Evolutionary conservation across 2,329 filamentous ascomycete genomes (phyloP), one percentile per base, ranked within the genome.

Genomic region (Scedosporium aurantiacum): DNA sequence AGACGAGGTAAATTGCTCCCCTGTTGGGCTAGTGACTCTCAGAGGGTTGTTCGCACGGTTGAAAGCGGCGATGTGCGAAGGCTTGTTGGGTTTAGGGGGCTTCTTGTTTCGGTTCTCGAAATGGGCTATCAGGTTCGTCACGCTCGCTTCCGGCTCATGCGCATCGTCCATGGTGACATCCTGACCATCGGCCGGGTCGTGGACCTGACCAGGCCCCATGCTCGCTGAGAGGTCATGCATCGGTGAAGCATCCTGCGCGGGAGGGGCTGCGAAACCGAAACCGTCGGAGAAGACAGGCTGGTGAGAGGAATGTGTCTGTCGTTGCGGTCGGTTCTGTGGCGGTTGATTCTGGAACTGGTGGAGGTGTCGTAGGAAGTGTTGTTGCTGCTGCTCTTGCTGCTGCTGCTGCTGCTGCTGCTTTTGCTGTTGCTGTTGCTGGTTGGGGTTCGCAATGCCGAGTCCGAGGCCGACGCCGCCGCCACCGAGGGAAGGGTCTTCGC

Each of bases 91-190:
- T 40, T 45, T 63, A 43, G 23, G 58, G 12, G 61, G 59, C 60
- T 61, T 63, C 45, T 16, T 57, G 25, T 55, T 59, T 23, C 50
- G 18, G 23, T 61, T 64, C 27, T 64, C 63, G 18, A 64, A 64
- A 50, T 61, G 63, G 12, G 63, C 63, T 41, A 64, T 64, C 21
- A 64, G 59, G 23, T 64, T 64, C 37, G 61, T 58, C 8, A 64
- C 63, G 43, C 58, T 58, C 23, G 58, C 54, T 25, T 61, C 52
- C 16, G 60, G 25, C 52, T 18, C 12, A 23, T 37, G 21, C 16
- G 41, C 50, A n/a, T 61, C 60, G 16, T 40, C 43, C 40, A 61
- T 45, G 8, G 37, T 25, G 27, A 60, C 41, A 7, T 58, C 56
- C 27, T 54, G 27, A 21, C 45, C 58, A 10, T 55, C 45, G 47